Evolutionary conservation across 805 yeast genomes (phyloP), one percentile per base, ranked within the genome.

Genomic region (Saccharomycopsis javanensis): DNA sequence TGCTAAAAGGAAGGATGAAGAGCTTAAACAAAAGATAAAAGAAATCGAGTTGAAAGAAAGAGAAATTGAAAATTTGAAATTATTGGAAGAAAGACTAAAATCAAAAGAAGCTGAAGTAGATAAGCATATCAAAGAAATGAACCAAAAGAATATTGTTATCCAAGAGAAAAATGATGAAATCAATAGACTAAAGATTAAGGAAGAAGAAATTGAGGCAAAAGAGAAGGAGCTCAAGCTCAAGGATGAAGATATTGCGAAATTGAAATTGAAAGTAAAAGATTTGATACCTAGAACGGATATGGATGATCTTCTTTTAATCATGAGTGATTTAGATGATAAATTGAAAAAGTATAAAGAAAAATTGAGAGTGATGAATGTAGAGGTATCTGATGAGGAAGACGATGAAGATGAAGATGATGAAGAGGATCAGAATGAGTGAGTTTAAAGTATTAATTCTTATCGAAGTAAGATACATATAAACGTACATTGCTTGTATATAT

Each of bases 311-410:
- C 74, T 85, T 77, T 69, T 83, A 28, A 67, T 85, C 28, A 76
- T 86, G 71, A 75, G 83, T 10, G 88, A 83, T 42, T 70, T 84
- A 65, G 88, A 84, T 55, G 86, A 81, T 45, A 76, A 75, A 58
- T 74, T 75, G 50, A 69, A 72, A 42, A 71, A 71, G 57, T 79
- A 82, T 66, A 81, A 80, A 66, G 62, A 66, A 23, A 69, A 68
- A 53, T 70, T 83, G 56, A 70, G 68, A 53, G 68, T 64, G 1
- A 65, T 78, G 27, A 81, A 81, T 2, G 77, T 73, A 55, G 79
- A 73, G 1, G 75, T 79, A 4, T 58, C 63, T 31, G 61, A 59
- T 46, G 58, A 54, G 28, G 60, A 57, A 3, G 57, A 42, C 2
- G 80, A 82, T 8, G 77, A 82, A 42, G 86, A 80, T 52, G 83